Conservation (phyloP, 352 stramenopile species). For the Phytophthora quininea region DNA sequence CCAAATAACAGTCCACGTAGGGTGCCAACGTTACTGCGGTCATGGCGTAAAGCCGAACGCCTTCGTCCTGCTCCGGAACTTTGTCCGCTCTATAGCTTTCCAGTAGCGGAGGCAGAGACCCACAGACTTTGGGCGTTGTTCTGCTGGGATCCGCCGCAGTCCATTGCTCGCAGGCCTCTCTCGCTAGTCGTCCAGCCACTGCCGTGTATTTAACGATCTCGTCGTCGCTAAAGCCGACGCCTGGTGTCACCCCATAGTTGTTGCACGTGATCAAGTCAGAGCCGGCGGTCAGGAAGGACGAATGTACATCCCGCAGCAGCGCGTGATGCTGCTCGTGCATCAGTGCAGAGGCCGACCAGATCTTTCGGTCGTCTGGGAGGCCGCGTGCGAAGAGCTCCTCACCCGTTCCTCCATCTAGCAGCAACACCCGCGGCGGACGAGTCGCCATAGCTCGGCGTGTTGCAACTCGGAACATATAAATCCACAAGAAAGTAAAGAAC, state of each 20-base stretch:
- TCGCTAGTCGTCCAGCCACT: slow-evolving; percentile 65
- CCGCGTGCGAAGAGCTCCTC: slow-evolving; percentile 89
- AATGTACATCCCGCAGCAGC: slow-evolving; percentile 79
- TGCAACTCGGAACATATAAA: not conserved
- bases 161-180: slow-evolving; percentile 44
- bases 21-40: slow-evolving; percentile 67
- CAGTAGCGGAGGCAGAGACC: slow-evolving; percentile 85
- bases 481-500: not conserved
- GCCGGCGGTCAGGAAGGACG: slow-evolving; percentile 80
- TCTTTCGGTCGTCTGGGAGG: slow-evolving; percentile 86
- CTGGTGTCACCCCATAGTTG: slow-evolving; percentile 90
- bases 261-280: slow-evolving; percentile 90
- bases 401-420: slow-evolving; percentile 90
- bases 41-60: slow-evolving; percentile 72
- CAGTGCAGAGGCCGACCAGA: slow-evolving; percentile 90
- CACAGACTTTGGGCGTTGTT: slow-evolving; percentile 42
- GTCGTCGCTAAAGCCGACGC: slow-evolving; percentile 78
- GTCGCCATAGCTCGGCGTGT: slow-evolving; percentile 9
- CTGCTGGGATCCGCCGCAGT: slow-evolving; percentile 2
- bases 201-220: slow-evolving; percentile 64
- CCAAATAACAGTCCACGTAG: slow-evolving; percentile 83
- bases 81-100: slow-evolving; percentile 90
- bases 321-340: slow-evolving; percentile 72
- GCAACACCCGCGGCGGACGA: slow-evolving; percentile 22
- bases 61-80: slow-evolving; percentile 68